Percentiles rank a stretch among this genome's conserved stretches.
phyloP scores from a whole-genome alignment of 2,329 filamentous ascomycete genomes.

The Monosporascus sp. region DNA sequence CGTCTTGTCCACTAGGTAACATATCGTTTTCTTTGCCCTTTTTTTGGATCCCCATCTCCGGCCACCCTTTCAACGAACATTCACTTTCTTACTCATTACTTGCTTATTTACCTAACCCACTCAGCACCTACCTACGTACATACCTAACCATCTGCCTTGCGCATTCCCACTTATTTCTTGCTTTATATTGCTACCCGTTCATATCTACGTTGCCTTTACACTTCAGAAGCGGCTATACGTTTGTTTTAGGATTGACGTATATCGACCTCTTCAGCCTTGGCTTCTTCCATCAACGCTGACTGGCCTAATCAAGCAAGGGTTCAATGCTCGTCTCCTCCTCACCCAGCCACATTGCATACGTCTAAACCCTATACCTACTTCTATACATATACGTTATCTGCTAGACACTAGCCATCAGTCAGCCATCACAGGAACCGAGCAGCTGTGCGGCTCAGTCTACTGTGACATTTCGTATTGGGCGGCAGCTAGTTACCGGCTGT shows the following conservation, averaged over 20 bases:
- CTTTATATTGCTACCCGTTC: background rate
- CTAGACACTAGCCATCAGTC: no score
- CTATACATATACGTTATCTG: background rate
- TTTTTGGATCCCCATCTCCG: background rate
- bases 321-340: no score
- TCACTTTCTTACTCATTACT: background rate
- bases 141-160: background rate
- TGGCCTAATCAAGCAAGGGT: no score
- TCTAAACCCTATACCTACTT: no score
- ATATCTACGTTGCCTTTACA: no score
- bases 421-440: background rate
- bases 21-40: background rate
- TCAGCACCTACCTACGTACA: background rate
- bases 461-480: background rate
- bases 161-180: background rate
- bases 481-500: background rate
- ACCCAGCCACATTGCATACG: no score
- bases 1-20: no score
- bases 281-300: no score
- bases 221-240: no score
- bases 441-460: background rate
- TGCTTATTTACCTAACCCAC: background rate
- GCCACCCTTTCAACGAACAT: background rate
- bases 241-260: no score
- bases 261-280: no score